A percentile compares a stretch with the other conserved stretches of the same genome.
Conservation (phyloP, 2,329 filamentous ascomycete genomes). For the Exserohilum turcica region DNA sequence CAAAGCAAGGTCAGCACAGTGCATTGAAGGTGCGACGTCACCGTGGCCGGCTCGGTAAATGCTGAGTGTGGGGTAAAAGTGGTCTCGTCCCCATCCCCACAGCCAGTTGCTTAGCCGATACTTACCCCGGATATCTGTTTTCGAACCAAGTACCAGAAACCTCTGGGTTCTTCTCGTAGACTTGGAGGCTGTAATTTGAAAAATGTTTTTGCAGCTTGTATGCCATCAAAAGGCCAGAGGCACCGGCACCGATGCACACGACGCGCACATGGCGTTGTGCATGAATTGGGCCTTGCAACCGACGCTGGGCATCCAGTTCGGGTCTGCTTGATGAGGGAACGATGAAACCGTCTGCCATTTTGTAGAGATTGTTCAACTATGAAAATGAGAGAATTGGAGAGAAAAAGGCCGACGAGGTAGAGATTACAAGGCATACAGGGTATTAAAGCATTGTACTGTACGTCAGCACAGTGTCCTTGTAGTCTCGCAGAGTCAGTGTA, state of each 20-base stretch:
- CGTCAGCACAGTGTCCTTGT: not conserved
- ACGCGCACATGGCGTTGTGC: conserved; percentile 44
- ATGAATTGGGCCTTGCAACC: conserved; percentile 41
- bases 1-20: conserved; percentile 15
- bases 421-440: not conserved
- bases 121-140: conserved; percentile 53
- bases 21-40: not conserved
- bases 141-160: conserved; percentile 60
- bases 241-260: conserved; percentile 56
- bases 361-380: not conserved
- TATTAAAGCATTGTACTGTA: conserved; percentile 6
- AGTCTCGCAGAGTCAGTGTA: conserved; percentile 12
- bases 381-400: not conserved
- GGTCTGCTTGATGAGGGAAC: conserved; percentile 29
- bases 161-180: conserved; percentile 58
- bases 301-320: conserved; percentile 33
- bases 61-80: conserved; percentile 2
- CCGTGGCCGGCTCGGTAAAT: not conserved
- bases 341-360: conserved; percentile 31
- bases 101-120: conserved; percentile 6
- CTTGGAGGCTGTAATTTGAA: conserved; percentile 47
- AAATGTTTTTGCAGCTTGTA: conserved; percentile 57
- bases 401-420: not conserved
- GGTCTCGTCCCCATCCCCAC: not conserved
- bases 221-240: conserved; percentile 55